A percentile compares a stretch with the other conserved stretches of the same genome.
These are phyloP conservation scores for Nemania abortiva DNA, from an alignment of 2,329 filamentous ascomycete genomes.

Conservation along the genomic window DNA sequence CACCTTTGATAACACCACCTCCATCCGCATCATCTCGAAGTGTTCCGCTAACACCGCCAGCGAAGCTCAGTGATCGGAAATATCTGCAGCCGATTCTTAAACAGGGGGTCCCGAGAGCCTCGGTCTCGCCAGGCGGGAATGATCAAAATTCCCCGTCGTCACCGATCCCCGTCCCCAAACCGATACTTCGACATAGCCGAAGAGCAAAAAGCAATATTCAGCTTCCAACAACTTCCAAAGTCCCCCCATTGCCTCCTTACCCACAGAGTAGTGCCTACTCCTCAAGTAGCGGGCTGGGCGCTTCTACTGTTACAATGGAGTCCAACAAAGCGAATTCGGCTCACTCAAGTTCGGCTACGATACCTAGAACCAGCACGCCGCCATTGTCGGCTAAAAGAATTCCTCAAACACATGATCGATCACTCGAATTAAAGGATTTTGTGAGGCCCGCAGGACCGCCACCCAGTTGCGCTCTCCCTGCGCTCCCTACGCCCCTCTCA, in stretches of 20 bases:
- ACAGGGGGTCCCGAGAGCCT: conserved; percentile 36
- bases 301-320: conserved; percentile 35
- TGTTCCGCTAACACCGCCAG: conserved; percentile 58
- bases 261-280: conserved; percentile 41
- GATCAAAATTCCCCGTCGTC: conserved; percentile 53
- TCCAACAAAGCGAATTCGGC: conserved; percentile 47
- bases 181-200: conserved; percentile 53
- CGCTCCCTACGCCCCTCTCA: conserved; percentile 53
- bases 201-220: conserved; percentile 36
- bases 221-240: conserved; percentile 22
- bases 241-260: conserved; percentile 24
- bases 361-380: conserved; percentile 40
- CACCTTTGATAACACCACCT: conserved; percentile 58
- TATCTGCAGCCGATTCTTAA: conserved; percentile 56
- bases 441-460: conserved; percentile 57
- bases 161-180: conserved; percentile 54
- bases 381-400: conserved; percentile 53
- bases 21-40: conserved; percentile 48
- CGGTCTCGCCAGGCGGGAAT: conserved; percentile 25
- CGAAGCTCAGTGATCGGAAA: conserved; percentile 61
- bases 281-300: conserved; percentile 30
- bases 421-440: conserved; percentile 54
- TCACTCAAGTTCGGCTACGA: conserved; percentile 34
- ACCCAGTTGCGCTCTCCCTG: conserved; percentile 59
- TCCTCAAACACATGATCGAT: conserved; percentile 53